A percentile compares a stretch with the other conserved stretches of the same genome.
These are phyloP conservation scores for Zelonia costaricensis DNA, from an alignment of 208 protist genomes.

Conservation along the genomic window DNA sequence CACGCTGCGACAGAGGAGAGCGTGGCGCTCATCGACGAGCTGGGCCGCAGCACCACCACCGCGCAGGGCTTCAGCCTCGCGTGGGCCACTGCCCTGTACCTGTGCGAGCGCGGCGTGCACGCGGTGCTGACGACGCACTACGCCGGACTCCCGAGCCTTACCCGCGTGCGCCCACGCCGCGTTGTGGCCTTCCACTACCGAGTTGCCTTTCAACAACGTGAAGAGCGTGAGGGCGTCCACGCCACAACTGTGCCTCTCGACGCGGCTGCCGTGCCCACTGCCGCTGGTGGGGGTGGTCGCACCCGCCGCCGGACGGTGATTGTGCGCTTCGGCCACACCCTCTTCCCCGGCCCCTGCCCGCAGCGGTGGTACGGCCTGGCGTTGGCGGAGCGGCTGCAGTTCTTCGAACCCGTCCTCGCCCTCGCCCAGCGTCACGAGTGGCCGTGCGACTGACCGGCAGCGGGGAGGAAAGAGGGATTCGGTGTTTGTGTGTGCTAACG, in stretches of 20 bases:
- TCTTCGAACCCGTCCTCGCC: conserved; percentile 45
- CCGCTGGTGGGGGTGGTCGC: too few species aligned
- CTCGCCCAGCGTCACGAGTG: conserved; percentile 35
- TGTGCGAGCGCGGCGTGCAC: conserved; percentile 36
- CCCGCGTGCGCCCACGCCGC: conserved; percentile 11
- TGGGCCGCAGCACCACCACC: conserved; percentile 95
- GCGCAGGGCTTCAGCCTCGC: conserved; percentile 96
- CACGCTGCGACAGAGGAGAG: conserved; percentile 85
- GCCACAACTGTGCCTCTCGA: too few species aligned
- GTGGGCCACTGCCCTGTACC: conserved; percentile 88
- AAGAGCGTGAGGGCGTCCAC: background rate
- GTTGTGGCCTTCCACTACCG: conserved; percentile 26
- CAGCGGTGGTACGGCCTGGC: conserved; percentile 65
- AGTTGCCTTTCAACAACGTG: conserved; percentile 9
- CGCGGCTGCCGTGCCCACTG: too few species aligned
- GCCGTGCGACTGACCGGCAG: too few species aligned
- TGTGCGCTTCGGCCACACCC: conserved; percentile 31
- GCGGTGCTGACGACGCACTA: conserved; percentile 59
- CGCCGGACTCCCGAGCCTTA: conserved; percentile 26
- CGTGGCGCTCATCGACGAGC: conserved; percentile 98
- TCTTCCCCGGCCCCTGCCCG: conserved; percentile 53
- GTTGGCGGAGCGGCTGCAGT: conserved; percentile 47
- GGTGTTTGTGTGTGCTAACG: too few species aligned
- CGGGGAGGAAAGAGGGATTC: too few species aligned
- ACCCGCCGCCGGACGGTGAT: conserved; percentile 12